phyloP scores from a whole-genome alignment of 192 early-diverging fungal species.

The Coemansia sp. region DNA sequence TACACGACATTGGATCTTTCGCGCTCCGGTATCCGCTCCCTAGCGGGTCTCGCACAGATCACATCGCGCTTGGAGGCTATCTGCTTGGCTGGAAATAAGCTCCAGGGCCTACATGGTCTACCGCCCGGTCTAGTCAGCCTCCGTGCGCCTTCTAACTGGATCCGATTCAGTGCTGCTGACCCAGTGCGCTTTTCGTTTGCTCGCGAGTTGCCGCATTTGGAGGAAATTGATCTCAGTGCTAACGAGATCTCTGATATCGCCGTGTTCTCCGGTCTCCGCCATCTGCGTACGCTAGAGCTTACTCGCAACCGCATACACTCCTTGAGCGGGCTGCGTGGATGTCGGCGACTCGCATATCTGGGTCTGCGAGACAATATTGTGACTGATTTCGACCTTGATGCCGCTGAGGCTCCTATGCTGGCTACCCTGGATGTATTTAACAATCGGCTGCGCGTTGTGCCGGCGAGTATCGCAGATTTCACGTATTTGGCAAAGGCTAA shows the following conservation, averaged over 20 bases:
- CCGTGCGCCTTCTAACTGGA: constrained; percentile 52
- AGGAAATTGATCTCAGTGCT: constrained; percentile 48
- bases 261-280: constrained; percentile 49
- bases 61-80: constrained; percentile 50
- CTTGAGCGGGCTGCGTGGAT: constrained; percentile 31
- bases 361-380: constrained; percentile 49
- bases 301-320: constrained; percentile 50
- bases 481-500: constrained; percentile 35
- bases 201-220: constrained; percentile 53
- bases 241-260: constrained; percentile 53
- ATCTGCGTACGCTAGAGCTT: constrained; percentile 43
- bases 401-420: constrained; percentile 38
- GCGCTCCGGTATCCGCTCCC: constrained; percentile 47
- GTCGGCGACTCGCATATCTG: constrained; percentile 38
- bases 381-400: constrained; percentile 37
- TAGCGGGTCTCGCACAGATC: constrained; percentile 40
- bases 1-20: constrained; percentile 46
- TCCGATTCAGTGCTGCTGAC: constrained; percentile 37
- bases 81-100: constrained; percentile 44
- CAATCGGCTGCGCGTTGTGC: constrained; percentile 45
- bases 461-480: constrained; percentile 43
- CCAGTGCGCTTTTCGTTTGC: constrained; percentile 36
- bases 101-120: constrained; percentile 40
- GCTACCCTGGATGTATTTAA: constrained; percentile 43
- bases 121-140: constrained; percentile 45